Conservation (phyloP, 768 basidiomycete species). For the Brasilioporus rufonigricans region DNA sequence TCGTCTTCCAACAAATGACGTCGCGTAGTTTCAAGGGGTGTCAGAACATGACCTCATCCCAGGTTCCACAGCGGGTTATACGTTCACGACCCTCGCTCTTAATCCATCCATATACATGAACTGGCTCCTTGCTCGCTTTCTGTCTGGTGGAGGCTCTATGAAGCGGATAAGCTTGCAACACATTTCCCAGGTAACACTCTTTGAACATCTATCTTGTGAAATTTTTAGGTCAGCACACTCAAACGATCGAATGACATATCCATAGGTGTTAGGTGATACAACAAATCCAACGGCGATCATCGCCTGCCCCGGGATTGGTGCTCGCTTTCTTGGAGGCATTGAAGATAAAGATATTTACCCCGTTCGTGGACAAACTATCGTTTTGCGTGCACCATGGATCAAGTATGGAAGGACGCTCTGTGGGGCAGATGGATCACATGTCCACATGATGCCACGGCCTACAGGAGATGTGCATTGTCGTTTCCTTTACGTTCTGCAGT, state of each 20-base stretch:
- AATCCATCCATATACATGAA: slow-evolving; percentile 61
- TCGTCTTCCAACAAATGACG: neutral
- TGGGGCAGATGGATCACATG: slow-evolving; percentile 28
- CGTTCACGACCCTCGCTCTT: slow-evolving; percentile 69
- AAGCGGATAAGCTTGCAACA: slow-evolving; percentile 64
- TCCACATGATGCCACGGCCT: slow-evolving; percentile 37
- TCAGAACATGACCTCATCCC: slow-evolving; percentile 40
- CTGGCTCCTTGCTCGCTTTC: slow-evolving; percentile 61
- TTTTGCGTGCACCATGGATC: slow-evolving; percentile 50
- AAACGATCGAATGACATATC: neutral
- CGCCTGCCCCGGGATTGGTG: slow-evolving; percentile 68
- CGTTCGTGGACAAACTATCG: slow-evolving; percentile 44
- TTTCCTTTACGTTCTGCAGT: neutral
- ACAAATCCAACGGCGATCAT: slow-evolving; percentile 45
- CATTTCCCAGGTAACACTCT: slow-evolving; percentile 51
- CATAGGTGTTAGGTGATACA: slow-evolving; percentile 14
- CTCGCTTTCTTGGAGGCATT: slow-evolving; percentile 49
- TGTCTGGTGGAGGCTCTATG: slow-evolving; percentile 57
- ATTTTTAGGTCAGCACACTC: neutral
- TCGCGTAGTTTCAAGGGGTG: slow-evolving; percentile 35
- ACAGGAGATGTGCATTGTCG: slow-evolving; percentile 39
- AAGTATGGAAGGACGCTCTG: slow-evolving; percentile 35
- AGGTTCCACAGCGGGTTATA: slow-evolving; percentile 45
- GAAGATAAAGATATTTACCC: slow-evolving; percentile 49
- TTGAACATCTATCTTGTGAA: neutral